Percentiles rank a stretch among this genome's conserved stretches.
Evolutionary conservation across 2,329 filamentous ascomycete species (phyloP).

Genomic region (Rutstroemia sp.): DNA sequence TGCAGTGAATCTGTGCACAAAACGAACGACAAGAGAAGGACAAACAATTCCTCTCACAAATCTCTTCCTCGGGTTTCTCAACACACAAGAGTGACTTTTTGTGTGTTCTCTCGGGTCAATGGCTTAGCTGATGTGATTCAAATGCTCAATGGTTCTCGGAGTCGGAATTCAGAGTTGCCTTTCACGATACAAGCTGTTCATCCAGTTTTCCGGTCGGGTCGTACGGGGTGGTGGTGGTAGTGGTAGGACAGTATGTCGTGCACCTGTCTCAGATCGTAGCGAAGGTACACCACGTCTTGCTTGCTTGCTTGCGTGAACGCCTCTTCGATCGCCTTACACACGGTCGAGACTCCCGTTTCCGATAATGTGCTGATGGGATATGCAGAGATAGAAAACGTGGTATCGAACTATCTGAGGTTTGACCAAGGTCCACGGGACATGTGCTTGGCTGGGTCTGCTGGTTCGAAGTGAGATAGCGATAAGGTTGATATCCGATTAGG

Average conservation of each 20-base stretch:
- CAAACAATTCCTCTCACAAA: background rate
- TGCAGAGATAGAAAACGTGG: no score
- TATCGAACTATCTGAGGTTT: no score
- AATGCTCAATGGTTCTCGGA: background rate
- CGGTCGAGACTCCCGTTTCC: background rate
- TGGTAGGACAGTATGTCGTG: background rate
- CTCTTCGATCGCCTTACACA: background rate
- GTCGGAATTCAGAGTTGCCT: background rate
- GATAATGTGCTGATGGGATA: no score
- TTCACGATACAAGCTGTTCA: background rate
- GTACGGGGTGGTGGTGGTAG: background rate
- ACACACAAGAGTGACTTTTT: background rate
- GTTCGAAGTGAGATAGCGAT: no score
- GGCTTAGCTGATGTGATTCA: background rate
- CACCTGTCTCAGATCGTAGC: background rate
- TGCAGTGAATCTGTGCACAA: background rate
- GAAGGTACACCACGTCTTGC: background rate
- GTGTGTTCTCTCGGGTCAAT: background rate
- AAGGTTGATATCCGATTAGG: no score
- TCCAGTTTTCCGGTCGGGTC: background rate
- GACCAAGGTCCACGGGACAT: no score
- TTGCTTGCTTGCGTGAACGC: background rate
- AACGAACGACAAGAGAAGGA: conserved; percentile 1
- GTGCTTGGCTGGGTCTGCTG: no score
- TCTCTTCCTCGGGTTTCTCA: background rate